These are phyloP conservation scores for Fomes fomentarius DNA, from an alignment of 1,284 basidiomycete species.

Conservation along the genomic window DNA sequence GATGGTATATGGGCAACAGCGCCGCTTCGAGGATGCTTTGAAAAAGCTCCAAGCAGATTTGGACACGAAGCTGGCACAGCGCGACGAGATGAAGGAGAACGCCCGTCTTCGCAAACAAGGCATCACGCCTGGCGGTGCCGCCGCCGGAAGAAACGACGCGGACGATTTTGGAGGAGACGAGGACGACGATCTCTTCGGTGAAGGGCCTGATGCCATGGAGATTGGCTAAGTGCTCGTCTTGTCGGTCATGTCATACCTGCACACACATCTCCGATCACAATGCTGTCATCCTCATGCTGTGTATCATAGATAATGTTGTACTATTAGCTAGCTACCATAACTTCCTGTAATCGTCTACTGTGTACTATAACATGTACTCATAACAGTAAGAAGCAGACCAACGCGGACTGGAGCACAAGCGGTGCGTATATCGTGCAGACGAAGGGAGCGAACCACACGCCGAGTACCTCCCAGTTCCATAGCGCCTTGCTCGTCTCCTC, in stretches of 20 bases:
- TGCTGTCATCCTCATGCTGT: constrained; percentile 5
- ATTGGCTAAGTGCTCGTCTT: constrained; percentile 35
- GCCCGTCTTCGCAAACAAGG: constrained; percentile 70
- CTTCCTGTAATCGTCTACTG: constrained; percentile 1
- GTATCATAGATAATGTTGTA: constrained; percentile 1
- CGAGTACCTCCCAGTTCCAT: constrained; percentile 73
- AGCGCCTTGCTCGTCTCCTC: constrained; percentile 51
- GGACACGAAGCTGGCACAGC: constrained; percentile 83
- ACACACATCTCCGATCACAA: not conserved
- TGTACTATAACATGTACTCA: constrained; percentile 11
- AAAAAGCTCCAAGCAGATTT: constrained; percentile 87
- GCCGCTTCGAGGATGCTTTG: constrained; percentile 92
- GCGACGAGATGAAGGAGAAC: constrained; percentile 76
- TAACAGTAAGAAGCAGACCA: constrained; percentile 52
- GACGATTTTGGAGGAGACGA: constrained; percentile 42
- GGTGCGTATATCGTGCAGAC: constrained; percentile 73
- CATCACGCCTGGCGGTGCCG: constrained; percentile 47
- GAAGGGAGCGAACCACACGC: constrained; percentile 78
- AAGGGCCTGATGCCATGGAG: constrained; percentile 48
- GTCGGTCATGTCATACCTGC: not conserved
- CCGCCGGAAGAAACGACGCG: constrained; percentile 46
- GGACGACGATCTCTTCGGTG: constrained; percentile 67
- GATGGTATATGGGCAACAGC: constrained; percentile 46
- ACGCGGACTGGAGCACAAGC: constrained; percentile 66
- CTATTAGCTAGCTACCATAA: not conserved